Conservation (phyloP, 768 basidiomycete genomes). For the Candolleomyces eurysporus region DNA sequence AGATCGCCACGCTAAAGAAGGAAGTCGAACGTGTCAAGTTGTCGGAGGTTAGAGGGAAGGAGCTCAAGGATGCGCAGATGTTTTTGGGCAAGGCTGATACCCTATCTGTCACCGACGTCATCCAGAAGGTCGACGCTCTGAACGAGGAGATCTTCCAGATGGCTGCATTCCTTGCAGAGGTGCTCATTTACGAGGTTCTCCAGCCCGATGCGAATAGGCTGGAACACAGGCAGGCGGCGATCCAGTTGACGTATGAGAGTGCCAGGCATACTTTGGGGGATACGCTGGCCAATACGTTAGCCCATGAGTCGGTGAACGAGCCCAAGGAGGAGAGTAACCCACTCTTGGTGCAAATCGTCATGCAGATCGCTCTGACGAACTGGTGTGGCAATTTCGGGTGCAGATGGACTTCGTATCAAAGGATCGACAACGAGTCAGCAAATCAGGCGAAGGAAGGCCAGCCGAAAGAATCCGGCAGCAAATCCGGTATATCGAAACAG, state of each 20-base stretch:
- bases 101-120: conserved; percentile 45
- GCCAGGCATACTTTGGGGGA: conserved; percentile 23
- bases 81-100: conserved; percentile 31
- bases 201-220: conserved; percentile 1
- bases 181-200: conserved; percentile 23
- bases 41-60: no score
- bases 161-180: conserved; percentile 44
- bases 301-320: background rate
- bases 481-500: conserved; percentile 17
- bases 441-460: background rate
- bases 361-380: conserved; percentile 1
- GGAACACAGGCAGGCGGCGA: background rate
- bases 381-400: background rate
- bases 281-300: background rate
- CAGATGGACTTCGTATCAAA: background rate
- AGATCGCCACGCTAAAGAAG: no score
- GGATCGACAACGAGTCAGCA: background rate
- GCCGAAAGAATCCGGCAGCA: conserved; percentile 7
- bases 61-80: no score
- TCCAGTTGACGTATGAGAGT: conserved; percentile 8
- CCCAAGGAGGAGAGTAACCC: background rate
- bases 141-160: conserved; percentile 49
- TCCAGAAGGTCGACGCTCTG: conserved; percentile 36
- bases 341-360: conserved; percentile 6
- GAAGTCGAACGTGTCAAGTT: no score